Evolutionary conservation across 768 basidiomycete genomes (phyloP).

Genomic region (Trametes meyenii): DNA sequence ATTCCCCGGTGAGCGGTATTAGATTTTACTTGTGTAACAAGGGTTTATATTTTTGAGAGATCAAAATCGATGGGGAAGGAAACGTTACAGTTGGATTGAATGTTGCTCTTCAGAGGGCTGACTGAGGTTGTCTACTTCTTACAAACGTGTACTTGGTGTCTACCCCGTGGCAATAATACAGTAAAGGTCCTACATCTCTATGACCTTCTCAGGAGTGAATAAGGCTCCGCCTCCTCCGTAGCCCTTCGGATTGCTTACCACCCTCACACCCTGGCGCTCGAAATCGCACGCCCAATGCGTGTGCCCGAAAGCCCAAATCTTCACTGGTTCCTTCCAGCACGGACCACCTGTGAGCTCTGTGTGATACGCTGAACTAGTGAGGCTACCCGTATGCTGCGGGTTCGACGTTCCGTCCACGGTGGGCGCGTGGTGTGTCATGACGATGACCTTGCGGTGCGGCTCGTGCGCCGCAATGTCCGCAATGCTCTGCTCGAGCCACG

Average conservation of each 20-base stretch:
- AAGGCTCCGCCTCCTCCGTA: slow-evolving; percentile 22
- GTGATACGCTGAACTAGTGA: slow-evolving; percentile 35
- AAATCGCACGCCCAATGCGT: slow-evolving; percentile 46
- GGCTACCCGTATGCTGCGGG: slow-evolving; percentile 34
- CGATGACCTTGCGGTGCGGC: slow-evolving; percentile 34
- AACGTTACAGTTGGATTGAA: too few relatives aligned
- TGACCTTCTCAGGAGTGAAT: slow-evolving; percentile 7
- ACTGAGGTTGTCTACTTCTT: not conserved
- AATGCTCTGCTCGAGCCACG: slow-evolving; percentile 38
- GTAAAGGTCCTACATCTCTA: slow-evolving; percentile 2
- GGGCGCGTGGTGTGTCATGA: slow-evolving; percentile 47
- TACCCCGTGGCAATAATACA: not conserved
- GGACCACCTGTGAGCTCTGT: slow-evolving; percentile 35
- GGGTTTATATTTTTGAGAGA: not conserved
- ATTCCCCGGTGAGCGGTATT: too few relatives aligned
- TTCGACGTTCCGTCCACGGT: slow-evolving; percentile 39
- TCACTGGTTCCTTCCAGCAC: slow-evolving; percentile 34
- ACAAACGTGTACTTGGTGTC: not conserved
- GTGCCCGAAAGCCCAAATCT: slow-evolving; percentile 45
- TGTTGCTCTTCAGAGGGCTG: too few relatives aligned
- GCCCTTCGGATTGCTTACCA: slow-evolving; percentile 41
- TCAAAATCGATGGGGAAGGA: not conserved
- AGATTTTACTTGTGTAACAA: too few relatives aligned
- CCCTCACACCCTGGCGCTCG: slow-evolving; percentile 35
- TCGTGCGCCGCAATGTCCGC: slow-evolving; percentile 32